phyloP scores from a whole-genome alignment of 2,329 filamentous ascomycete genomes.

The Monosporascus sp. region DNA sequence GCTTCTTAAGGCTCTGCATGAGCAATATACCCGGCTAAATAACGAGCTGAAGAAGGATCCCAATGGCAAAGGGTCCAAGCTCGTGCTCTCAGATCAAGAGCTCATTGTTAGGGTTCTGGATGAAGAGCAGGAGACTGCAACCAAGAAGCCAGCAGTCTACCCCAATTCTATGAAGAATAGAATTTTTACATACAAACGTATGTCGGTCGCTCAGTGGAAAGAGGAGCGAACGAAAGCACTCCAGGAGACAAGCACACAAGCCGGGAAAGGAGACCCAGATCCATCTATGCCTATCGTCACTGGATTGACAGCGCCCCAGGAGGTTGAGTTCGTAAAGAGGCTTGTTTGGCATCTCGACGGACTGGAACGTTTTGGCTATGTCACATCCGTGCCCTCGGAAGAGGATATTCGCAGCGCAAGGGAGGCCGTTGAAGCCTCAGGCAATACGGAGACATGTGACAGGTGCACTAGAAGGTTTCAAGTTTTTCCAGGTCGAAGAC shows the following conservation, averaged over 20 bases:
- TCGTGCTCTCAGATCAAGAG: slow-evolving; percentile 59
- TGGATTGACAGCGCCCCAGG: slow-evolving; percentile 62
- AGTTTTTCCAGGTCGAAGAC: slow-evolving; percentile 80
- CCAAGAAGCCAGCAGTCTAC: slow-evolving; percentile 67
- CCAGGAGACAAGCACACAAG: slow-evolving; percentile 28
- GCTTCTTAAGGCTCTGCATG: slow-evolving; percentile 59
- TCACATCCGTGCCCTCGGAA: slow-evolving; percentile 60
- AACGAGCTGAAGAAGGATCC: slow-evolving; percentile 50
- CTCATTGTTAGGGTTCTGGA: slow-evolving; percentile 67
- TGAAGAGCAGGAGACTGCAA: slow-evolving; percentile 72
- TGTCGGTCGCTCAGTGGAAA: slow-evolving; percentile 68
- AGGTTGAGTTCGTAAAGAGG: slow-evolving; percentile 58
- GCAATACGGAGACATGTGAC: slow-evolving; percentile 84
- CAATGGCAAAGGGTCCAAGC: slow-evolving; percentile 42
- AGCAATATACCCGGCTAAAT: slow-evolving; percentile 64
- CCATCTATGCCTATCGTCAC: slow-evolving; percentile 58
- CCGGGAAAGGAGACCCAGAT: slow-evolving; percentile 30
- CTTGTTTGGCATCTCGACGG: slow-evolving; percentile 60
- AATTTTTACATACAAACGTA: slow-evolving; percentile 70
- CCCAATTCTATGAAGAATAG: slow-evolving; percentile 78
- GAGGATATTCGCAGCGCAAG: slow-evolving; percentile 63
- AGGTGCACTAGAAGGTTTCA: slow-evolving; percentile 84
- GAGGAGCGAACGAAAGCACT: slow-evolving; percentile 42
- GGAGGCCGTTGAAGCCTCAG: slow-evolving; percentile 59
- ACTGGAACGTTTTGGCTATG: slow-evolving; percentile 70